Conservation (phyloP, 1,284 basidiomycete species). For the Ustilago tritici region DNA sequence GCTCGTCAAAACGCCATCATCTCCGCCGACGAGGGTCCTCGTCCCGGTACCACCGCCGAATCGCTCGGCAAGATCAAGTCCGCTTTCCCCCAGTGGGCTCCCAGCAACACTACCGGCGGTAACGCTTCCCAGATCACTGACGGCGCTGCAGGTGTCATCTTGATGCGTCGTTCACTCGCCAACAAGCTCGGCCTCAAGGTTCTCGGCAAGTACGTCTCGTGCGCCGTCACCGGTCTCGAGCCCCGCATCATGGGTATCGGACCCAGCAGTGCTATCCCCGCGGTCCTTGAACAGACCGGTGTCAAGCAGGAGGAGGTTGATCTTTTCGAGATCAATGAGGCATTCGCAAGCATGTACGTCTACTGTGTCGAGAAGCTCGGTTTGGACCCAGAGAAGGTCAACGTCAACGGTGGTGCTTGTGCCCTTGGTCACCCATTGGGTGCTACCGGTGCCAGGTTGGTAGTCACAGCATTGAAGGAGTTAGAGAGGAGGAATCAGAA, state of each 20-base stretch:
- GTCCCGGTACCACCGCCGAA: conserved; percentile 81
- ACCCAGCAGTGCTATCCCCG: conserved; percentile 54
- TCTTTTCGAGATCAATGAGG: conserved; percentile 88
- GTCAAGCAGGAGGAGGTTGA: conserved; percentile 81
- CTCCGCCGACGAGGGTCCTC: conserved; percentile 83
- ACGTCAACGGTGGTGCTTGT: conserved; percentile 90
- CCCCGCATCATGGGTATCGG: conserved; percentile 85
- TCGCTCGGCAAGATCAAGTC: conserved; percentile 77
- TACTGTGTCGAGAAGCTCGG: conserved; percentile 82
- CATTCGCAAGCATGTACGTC: conserved; percentile 59
- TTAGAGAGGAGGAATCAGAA: conserved; percentile 81
- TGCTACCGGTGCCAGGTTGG: conserved; percentile 86
- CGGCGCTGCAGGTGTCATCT: conserved; percentile 83
- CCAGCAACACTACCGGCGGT: conserved; percentile 83
- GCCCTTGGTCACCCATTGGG: conserved; percentile 88
- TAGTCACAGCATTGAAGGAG: conserved; percentile 88
- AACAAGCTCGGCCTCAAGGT: conserved; percentile 81
- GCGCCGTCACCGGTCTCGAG: conserved; percentile 78
- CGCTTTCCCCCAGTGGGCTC: conserved; percentile 90
- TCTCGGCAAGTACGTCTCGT: conserved; percentile 82
- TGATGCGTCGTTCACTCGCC: conserved; percentile 88
- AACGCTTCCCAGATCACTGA: conserved; percentile 87
- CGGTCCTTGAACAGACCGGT: conserved; percentile 75
- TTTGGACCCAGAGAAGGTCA: conserved; percentile 75
- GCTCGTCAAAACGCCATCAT: conserved; percentile 75